Evolutionary conservation across 2,329 filamentous ascomycete genomes (phyloP).

Genomic region (Fusarium solani-melongenae): DNA sequence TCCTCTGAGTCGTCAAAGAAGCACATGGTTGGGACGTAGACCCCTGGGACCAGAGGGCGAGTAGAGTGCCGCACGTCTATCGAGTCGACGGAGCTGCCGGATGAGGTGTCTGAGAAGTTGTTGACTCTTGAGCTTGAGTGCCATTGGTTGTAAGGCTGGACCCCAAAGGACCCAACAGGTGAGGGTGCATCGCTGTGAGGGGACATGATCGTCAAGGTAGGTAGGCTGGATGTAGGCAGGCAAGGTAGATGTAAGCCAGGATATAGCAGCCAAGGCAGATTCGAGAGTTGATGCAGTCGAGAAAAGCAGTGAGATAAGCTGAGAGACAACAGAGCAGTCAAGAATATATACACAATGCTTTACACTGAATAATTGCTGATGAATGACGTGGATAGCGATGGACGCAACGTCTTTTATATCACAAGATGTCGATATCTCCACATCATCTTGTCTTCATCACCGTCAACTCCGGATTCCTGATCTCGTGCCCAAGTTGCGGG

Average conservation of each 20-base stretch:
- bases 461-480: neutral
- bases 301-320: neutral
- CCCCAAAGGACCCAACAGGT: slow-evolving; percentile 27
- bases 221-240: neutral
- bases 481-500: neutral
- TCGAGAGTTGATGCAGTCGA: neutral
- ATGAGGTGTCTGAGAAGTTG: slow-evolving; percentile 46
- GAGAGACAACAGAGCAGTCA: neutral
- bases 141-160: slow-evolving; percentile 46
- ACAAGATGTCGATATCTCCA: neutral
- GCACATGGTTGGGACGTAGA: slow-evolving; percentile 80
- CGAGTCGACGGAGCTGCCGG: slow-evolving; percentile 55
- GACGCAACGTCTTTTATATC: neutral
- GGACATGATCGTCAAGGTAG: slow-evolving; percentile 22
- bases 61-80: slow-evolving; percentile 46
- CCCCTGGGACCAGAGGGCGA: slow-evolving; percentile 60
- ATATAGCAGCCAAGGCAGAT: neutral
- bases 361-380: neutral
- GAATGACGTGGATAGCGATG: neutral
- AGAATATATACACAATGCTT: neutral
- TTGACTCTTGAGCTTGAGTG: slow-evolving; percentile 30
- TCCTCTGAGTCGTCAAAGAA: slow-evolving; percentile 78
- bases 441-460: neutral
- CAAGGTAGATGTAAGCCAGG: neutral
- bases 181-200: slow-evolving; percentile 40